Percentiles rank a stretch among this genome's conserved stretches.
Conservation (phyloP, 306 rosid species). For the Casuarina cunninghamiana region DNA sequence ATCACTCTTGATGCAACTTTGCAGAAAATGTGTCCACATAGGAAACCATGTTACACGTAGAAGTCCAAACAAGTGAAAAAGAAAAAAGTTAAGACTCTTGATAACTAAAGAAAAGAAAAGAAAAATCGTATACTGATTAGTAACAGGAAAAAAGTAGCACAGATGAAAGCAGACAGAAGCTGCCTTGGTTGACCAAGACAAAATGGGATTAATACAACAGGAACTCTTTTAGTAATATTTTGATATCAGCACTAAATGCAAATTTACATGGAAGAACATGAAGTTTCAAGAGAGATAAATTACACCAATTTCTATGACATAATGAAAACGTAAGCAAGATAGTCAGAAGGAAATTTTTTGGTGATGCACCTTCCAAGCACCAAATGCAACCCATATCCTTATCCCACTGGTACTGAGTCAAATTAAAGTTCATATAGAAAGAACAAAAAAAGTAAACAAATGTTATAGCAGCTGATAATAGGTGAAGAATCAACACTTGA, state of each 20-base stretch:
- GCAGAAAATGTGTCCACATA: background rate
- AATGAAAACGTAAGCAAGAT: background rate
- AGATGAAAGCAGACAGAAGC: background rate
- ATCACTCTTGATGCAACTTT: background rate
- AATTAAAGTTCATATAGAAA: background rate
- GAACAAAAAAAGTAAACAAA: background rate
- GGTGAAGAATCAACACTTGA: background rate
- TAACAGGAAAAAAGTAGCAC: background rate
- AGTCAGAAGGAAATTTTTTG: background rate
- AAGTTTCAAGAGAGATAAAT: background rate
- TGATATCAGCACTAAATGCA: background rate
- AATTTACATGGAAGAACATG: background rate
- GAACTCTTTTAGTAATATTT: background rate
- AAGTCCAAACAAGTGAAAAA: background rate
- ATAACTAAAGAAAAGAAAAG: background rate
- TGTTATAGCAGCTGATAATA: conserved; percentile 4
- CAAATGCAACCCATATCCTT: background rate
- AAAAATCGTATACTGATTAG: background rate
- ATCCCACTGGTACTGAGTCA: background rate
- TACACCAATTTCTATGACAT: background rate
- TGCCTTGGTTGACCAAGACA: background rate
- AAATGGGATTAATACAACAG: background rate
- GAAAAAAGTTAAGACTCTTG: background rate
- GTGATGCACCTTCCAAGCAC: background rate
- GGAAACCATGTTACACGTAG: background rate